These are phyloP conservation scores for Naganishia vaughanmartiniae DNA, from an alignment of 768 basidiomycete genomes.

Conservation along the genomic window DNA sequence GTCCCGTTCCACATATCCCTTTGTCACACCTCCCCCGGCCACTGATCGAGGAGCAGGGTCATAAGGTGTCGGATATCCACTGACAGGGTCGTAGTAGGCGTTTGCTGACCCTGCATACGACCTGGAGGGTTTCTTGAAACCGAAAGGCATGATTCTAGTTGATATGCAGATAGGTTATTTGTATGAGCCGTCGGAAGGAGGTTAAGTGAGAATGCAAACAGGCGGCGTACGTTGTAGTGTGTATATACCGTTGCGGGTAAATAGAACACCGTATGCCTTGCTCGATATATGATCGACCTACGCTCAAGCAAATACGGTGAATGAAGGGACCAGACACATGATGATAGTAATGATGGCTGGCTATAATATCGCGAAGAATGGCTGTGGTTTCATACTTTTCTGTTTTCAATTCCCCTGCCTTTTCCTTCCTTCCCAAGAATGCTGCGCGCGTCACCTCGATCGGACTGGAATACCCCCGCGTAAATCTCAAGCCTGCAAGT, in stretches of 20 bases:
- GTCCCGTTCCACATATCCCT: slow-evolving; percentile 5
- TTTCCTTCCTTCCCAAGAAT: not conserved
- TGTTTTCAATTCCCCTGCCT: not conserved
- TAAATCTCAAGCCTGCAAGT: too few species aligned
- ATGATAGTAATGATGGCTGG: too few species aligned
- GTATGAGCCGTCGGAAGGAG: not conserved
- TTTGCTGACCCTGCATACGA: slow-evolving; percentile 17
- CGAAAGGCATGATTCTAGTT: slow-evolving; percentile 21
- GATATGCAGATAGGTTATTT: too few species aligned
- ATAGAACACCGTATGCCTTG: too few species aligned
- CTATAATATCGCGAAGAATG: too few species aligned
- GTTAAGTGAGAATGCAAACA: not conserved
- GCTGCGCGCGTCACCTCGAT: not conserved
- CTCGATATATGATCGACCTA: too few species aligned
- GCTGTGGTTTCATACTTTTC: not conserved
- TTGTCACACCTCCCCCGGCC: not conserved
- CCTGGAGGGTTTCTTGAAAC: slow-evolving; percentile 29
- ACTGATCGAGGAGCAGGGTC: slow-evolving; percentile 2
- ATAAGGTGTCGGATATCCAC: slow-evolving; percentile 26
- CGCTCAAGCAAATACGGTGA: too few species aligned
- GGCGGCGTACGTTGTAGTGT: not conserved
- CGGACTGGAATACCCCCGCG: not conserved
- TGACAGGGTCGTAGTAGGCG: slow-evolving; percentile 24
- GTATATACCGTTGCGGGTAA: too few species aligned
- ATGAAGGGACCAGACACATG: too few species aligned